Conservation (phyloP, 805 yeast genomes). For the Candida khao-thaluensis region DNA sequence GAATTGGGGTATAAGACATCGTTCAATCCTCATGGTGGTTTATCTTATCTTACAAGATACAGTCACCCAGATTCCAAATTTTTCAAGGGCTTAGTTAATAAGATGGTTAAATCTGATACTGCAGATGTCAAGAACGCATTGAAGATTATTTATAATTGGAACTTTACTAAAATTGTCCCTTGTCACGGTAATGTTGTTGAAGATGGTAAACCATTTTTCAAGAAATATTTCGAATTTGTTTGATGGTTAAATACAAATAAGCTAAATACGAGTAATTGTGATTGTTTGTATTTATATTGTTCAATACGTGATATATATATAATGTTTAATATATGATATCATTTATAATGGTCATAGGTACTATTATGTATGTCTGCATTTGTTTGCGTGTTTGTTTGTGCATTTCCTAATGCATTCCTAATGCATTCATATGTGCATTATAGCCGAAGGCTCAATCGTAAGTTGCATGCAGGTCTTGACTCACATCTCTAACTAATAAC, state of each 20-base stretch:
- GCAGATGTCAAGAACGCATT: constrained; percentile 19
- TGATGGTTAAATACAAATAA: not conserved
- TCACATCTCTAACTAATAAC: too few species aligned
- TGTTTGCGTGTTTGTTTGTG: too few species aligned
- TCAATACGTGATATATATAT: too few species aligned
- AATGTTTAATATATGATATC: too few species aligned
- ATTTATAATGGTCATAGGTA: too few species aligned
- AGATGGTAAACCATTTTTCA: constrained; percentile 29
- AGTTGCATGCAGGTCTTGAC: too few species aligned
- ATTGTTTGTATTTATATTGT: too few species aligned
- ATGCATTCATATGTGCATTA: too few species aligned
- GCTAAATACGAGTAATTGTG: too few species aligned
- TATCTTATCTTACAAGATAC: constrained; percentile 38
- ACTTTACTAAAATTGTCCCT: constrained; percentile 49
- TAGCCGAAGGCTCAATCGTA: too few species aligned
- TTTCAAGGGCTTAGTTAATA: constrained; percentile 11
- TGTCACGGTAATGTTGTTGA: constrained; percentile 63
- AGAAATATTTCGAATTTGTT: constrained; percentile 16
- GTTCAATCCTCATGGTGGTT: constrained; percentile 45
- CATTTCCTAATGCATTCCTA: too few species aligned
- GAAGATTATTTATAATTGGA: constrained; percentile 36
- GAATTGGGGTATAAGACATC: constrained; percentile 45
- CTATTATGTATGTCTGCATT: too few species aligned
- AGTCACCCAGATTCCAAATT: constrained; percentile 35
- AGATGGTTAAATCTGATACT: constrained; percentile 6